Conservation (phyloP, 2,329 filamentous ascomycete species). For the Aspergillus sp. region DNA sequence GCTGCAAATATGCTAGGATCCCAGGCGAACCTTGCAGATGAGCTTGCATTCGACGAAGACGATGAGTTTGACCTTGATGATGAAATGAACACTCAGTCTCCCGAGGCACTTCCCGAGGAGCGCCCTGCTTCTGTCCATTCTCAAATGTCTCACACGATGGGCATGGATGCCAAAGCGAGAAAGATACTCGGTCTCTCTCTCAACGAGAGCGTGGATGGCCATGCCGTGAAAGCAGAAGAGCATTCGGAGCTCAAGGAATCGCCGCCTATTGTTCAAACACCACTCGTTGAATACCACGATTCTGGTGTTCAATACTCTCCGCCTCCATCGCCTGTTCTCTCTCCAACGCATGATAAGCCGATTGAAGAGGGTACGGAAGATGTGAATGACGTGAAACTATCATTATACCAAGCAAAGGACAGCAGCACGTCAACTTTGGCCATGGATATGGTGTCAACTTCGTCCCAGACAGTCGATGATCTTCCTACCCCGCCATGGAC, state of each 20-base stretch:
- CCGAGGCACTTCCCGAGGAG: slow-evolving; percentile 45
- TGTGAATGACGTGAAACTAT: neutral
- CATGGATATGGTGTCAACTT: slow-evolving; percentile 42
- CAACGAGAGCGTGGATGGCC: slow-evolving; percentile 26
- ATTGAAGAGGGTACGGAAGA: slow-evolving; percentile 1
- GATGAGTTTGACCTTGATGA: slow-evolving; percentile 66
- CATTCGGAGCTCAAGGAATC: slow-evolving; percentile 37
- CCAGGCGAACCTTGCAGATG: slow-evolving; percentile 78
- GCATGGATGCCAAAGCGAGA: slow-evolving; percentile 42
- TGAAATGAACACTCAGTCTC: slow-evolving; percentile 62
- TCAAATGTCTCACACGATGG: slow-evolving; percentile 33
- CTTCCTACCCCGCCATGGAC: slow-evolving; percentile 37
- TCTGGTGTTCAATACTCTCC: slow-evolving; percentile 81
- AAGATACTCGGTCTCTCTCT: slow-evolving; percentile 48
- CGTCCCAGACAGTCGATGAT: slow-evolving; percentile 44
- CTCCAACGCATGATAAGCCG: slow-evolving; percentile 16
- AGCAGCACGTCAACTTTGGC: slow-evolving; percentile 31
- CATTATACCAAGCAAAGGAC: slow-evolving; percentile 25
- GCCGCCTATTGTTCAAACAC: slow-evolving; percentile 53
- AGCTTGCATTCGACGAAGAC: slow-evolving; percentile 82
- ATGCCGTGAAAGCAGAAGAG: slow-evolving; percentile 24
- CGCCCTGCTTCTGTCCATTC: slow-evolving; percentile 43
- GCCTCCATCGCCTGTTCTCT: slow-evolving; percentile 65
- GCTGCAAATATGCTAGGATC: slow-evolving; percentile 54
- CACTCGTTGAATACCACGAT: slow-evolving; percentile 63